Evolutionary conservation across 129 eudicot species (phyloP).

Genomic region (Helianthus annuus): HanXRQr2.0-SUNRISE NC_035436.2:182248711-182249210

Average conservation of each 20-base stretch:
- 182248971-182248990: conserved; percentile 69
- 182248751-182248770: conserved; percentile 43
- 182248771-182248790: conserved; percentile 49
- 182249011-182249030: conserved; percentile 30
- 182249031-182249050: conserved; percentile 18
- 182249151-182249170: conserved; percentile 35
- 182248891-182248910: conserved; percentile 26
- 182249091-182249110: conserved; percentile 46
- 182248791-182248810: conserved; percentile 34
- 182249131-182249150: conserved; percentile 32
- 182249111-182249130: conserved; percentile 2
- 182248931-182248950: conserved; percentile 50
- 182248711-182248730: conserved; percentile 56
- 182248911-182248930: conserved; percentile 45
- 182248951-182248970: conserved; percentile 58
- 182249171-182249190: conserved; percentile 21
- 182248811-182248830: conserved; percentile 36
- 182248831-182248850: neutral
- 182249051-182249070: conserved; percentile 4
- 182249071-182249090: conserved; percentile 37
- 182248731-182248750: conserved; percentile 35
- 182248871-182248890: conserved; percentile 23
- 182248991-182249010: conserved; percentile 46
- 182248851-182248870: conserved; percentile 30
- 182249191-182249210: conserved; percentile 59